phyloP scores from a whole-genome alignment of 2,329 filamentous ascomycete genomes.

The Nothophaeocryptopus gaeumannii region DNA sequence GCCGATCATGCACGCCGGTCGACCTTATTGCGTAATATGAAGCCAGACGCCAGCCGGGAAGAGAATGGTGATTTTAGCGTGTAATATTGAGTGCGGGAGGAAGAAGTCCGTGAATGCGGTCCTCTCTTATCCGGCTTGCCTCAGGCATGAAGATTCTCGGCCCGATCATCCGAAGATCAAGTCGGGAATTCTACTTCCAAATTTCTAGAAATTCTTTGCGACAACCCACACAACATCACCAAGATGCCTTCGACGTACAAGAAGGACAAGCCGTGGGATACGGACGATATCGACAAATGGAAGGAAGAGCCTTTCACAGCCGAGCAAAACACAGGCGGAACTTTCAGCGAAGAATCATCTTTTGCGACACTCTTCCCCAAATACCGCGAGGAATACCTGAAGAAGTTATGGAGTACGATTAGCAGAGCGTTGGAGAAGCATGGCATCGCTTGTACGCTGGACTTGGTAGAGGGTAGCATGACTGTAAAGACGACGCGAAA shows the following conservation, averaged over 20 bases:
- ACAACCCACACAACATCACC: constrained; percentile 9
- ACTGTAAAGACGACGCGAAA: constrained; percentile 91
- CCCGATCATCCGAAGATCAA: background rate
- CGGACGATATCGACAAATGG: constrained; percentile 97
- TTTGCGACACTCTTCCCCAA: constrained; percentile 86
- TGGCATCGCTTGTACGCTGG: constrained; percentile 86
- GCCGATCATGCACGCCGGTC: no score
- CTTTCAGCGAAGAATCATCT: constrained; percentile 88
- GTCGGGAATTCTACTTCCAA: constrained; percentile 3
- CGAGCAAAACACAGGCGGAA: constrained; percentile 79
- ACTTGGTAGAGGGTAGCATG: constrained; percentile 95
- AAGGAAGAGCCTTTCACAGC: constrained; percentile 82
- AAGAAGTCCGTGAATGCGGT: no score
- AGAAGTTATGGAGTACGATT: constrained; percentile 87
- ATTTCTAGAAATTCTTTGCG: constrained; percentile 5
- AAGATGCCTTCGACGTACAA: constrained; percentile 86
- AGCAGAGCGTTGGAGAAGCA: constrained; percentile 82
- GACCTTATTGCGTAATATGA: no score
- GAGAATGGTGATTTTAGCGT: no score
- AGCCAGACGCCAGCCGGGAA: no score
- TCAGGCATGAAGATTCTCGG: no score
- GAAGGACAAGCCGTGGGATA: constrained; percentile 90
- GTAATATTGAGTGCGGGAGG: no score
- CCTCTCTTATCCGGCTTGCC: no score
- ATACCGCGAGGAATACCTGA: constrained; percentile 91